Conservation (phyloP, 2,329 filamentous ascomycete species). For the Arthrinium phaeospermum region DNA sequence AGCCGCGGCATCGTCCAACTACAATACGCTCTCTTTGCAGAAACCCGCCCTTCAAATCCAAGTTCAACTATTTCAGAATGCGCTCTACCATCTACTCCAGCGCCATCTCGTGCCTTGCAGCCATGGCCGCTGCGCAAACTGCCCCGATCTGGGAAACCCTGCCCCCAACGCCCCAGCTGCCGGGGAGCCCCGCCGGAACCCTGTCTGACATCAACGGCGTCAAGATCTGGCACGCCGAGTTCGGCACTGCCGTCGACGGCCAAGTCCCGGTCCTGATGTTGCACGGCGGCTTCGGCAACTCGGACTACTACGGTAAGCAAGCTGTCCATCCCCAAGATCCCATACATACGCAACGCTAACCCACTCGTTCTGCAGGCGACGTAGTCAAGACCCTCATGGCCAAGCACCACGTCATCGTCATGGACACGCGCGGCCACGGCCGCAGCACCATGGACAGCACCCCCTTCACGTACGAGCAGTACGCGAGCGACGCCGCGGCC, state of each 20-base stretch:
- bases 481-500: constrained; percentile 42
- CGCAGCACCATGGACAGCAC: constrained; percentile 43
- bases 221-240: constrained; percentile 47
- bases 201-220: constrained; percentile 43
- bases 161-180: constrained; percentile 44
- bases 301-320: constrained; percentile 39
- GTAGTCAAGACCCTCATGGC: constrained; percentile 43
- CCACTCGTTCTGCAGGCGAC: constrained; percentile 28
- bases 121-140: neutral
- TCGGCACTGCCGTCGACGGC: constrained; percentile 43
- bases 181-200: constrained; percentile 38
- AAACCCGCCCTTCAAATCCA: neutral
- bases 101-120: neutral
- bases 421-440: constrained; percentile 49
- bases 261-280: constrained; percentile 45
- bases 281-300: constrained; percentile 49
- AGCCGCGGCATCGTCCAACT: neutral
- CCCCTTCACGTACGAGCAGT: constrained; percentile 45
- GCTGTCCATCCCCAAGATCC: no score
- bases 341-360: no score
- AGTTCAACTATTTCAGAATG: neutral
- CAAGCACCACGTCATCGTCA: constrained; percentile 45
- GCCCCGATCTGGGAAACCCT: constrained; percentile 41
- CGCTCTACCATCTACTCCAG: neutral
- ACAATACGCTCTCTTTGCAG: neutral